phyloP scores from a whole-genome alignment of 495 filamentous ascomycete species.

The Penicillium canariense region DNA sequence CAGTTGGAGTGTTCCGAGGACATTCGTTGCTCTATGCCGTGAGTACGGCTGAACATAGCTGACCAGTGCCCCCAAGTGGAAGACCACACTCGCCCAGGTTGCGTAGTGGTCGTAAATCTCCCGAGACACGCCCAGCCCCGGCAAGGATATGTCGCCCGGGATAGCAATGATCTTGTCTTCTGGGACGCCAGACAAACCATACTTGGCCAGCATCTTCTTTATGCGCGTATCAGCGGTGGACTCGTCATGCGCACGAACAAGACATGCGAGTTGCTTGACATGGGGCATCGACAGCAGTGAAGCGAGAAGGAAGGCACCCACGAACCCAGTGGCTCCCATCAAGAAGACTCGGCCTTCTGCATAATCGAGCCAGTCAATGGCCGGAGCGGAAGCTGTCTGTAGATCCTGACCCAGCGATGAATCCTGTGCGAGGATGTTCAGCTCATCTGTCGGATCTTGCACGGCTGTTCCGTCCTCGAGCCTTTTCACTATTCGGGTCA shows the following conservation, averaged over 20 bases:
- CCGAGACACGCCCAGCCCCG: not conserved
- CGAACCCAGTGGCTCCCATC: slow-evolving; percentile 74
- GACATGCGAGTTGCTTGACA: slow-evolving; percentile 3
- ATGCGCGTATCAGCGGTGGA: not conserved
- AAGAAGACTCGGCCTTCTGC: slow-evolving; percentile 54
- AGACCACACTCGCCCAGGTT: slow-evolving; percentile 20
- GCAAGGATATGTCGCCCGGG: slow-evolving; percentile 7
- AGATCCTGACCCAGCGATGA: slow-evolving; percentile 8
- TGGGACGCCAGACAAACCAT: slow-evolving; percentile 8
- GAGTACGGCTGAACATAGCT: slow-evolving; percentile 25
- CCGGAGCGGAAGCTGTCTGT: not conserved
- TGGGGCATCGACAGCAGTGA: slow-evolving; percentile 6
- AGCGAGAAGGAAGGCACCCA: slow-evolving; percentile 52
- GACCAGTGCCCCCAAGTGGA: slow-evolving; percentile 18
- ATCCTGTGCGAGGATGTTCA: slow-evolving; percentile 6
- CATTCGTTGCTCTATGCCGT: slow-evolving; percentile 15
- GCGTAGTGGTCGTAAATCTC: slow-evolving; percentile 21
- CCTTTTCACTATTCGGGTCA: not conserved
- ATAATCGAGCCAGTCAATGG: slow-evolving; percentile 12
- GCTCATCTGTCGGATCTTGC: slow-evolving; percentile 5
- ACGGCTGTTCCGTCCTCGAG: not conserved
- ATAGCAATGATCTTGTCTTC: slow-evolving; percentile 9
- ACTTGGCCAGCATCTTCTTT: slow-evolving; percentile 7
- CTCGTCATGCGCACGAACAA: slow-evolving; percentile 1
- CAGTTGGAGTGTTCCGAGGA: slow-evolving; percentile 16